phyloP scores from a whole-genome alignment of 805 yeast genomes.

The Naumovozyma baii region DNA sequence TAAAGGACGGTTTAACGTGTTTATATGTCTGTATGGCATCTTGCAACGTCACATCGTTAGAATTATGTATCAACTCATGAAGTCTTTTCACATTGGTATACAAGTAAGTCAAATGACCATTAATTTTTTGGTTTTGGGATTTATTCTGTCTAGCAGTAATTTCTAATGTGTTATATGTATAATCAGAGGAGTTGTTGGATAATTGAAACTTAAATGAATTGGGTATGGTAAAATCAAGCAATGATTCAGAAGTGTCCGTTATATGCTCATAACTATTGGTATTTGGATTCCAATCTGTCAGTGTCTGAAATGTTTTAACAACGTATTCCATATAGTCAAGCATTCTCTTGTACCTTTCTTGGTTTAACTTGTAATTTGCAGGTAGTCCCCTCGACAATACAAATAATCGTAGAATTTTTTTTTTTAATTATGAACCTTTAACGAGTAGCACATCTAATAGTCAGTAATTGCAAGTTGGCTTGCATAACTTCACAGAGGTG shows the following conservation, averaged over 20 bases:
- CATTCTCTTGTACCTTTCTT: conserved; percentile 37
- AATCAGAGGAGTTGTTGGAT: conserved; percentile 58
- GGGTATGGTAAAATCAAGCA: conserved; percentile 70
- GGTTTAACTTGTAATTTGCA: too few relatives aligned
- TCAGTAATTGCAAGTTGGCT: too few relatives aligned
- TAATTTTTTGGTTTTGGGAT: conserved; percentile 39
- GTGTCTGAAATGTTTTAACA: conserved; percentile 55
- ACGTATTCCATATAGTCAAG: conserved; percentile 80
- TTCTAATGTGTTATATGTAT: conserved; percentile 64
- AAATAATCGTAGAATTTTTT: too few relatives aligned
- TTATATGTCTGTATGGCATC: conserved; percentile 63
- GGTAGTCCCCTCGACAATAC: neutral
- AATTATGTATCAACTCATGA: conserved; percentile 37
- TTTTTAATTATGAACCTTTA: neutral
- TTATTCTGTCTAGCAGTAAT: conserved; percentile 38
- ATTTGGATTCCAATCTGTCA: conserved; percentile 73
- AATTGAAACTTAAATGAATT: conserved; percentile 54
- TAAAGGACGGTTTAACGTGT: conserved; percentile 40
- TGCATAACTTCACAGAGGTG: neutral
- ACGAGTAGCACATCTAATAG: too few relatives aligned
- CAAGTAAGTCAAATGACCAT: conserved; percentile 77
- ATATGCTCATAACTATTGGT: conserved; percentile 61
- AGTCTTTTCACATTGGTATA: conserved; percentile 54
- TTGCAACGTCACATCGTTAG: conserved; percentile 48
- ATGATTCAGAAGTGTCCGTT: conserved; percentile 53